A percentile compares a stretch with the other conserved stretches of the same genome.
These are phyloP conservation scores for Penicillium sp. DNA, from an alignment of 2,329 filamentous ascomycete genomes.

Conservation along the genomic window DNA sequence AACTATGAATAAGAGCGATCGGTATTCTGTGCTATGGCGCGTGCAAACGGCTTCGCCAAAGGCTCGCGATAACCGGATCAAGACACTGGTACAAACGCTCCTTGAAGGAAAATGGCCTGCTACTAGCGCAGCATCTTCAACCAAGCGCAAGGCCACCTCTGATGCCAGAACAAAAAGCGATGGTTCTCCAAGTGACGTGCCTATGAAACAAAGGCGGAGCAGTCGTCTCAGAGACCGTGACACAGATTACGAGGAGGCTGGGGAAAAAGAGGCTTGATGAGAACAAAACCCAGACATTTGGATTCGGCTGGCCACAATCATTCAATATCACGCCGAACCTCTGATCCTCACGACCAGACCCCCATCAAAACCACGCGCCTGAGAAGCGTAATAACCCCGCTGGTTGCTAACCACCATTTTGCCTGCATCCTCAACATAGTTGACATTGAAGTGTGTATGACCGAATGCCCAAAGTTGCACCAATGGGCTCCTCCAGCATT, in stretches of 20 bases:
- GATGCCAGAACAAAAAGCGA: background rate
- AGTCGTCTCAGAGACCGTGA: background rate
- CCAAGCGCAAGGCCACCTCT: background rate
- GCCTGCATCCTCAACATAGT: conserved; percentile 36
- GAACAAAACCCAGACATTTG: no score
- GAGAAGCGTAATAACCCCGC: conserved; percentile 43
- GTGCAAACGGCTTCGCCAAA: conserved; percentile 41
- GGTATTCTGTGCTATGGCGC: conserved; percentile 51
- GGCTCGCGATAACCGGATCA: conserved; percentile 42
- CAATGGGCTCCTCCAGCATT: conserved; percentile 40
- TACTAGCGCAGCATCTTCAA: background rate
- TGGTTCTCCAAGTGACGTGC: background rate
- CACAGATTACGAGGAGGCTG: background rate
- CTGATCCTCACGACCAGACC: conserved; percentile 28
- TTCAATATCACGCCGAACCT: background rate
- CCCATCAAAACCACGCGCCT: conserved; percentile 38
- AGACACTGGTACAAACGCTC: conserved; percentile 45
- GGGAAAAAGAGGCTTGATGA: background rate
- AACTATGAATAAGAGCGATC: conserved; percentile 47
- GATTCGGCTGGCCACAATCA: background rate
- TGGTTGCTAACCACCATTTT: conserved; percentile 46
- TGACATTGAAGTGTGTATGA: conserved; percentile 52
- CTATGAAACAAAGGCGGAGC: background rate
- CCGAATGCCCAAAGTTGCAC: conserved; percentile 53
- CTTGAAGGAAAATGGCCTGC: conserved; percentile 21